A percentile compares a stretch with the other conserved stretches of the same genome.
Evolutionary conservation across 108 stramenopile genomes (phyloP).

Genomic region (Ochromonas danica): DNA sequence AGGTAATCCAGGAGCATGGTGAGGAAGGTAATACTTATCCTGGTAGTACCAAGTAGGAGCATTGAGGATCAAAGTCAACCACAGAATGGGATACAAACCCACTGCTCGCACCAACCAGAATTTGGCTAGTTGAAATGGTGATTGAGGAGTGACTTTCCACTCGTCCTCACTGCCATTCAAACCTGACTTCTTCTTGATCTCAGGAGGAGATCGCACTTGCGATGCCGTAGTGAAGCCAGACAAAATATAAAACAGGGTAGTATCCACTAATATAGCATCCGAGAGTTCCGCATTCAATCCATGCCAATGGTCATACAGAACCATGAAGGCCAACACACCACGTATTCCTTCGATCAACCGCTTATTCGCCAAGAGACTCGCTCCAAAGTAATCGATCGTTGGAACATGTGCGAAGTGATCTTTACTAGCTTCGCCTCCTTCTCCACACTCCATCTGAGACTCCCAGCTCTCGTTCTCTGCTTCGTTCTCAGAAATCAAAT

Average conservation of each 20-base stretch:
- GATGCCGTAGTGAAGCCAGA: neutral
- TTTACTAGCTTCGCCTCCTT: too few relatives aligned
- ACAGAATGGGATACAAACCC: neutral
- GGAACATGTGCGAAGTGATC: neutral
- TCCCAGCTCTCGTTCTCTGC: neutral
- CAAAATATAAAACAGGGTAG: neutral
- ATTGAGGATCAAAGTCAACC: neutral
- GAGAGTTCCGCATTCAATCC: neutral
- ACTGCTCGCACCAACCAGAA: neutral
- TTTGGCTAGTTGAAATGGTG: neutral
- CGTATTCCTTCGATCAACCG: neutral
- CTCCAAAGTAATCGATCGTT: neutral
- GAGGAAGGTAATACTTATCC: neutral
- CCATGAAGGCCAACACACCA: neutral
- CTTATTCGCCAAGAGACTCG: neutral
- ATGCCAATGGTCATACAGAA: neutral
- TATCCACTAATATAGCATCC: neutral
- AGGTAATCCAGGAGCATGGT: neutral
- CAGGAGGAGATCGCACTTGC: neutral
- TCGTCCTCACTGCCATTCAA: too few relatives aligned
- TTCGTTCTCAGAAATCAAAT: slow-evolving; percentile 4
- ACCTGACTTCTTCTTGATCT: neutral
- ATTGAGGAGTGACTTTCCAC: neutral
- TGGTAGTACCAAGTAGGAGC: neutral
- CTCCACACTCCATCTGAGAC: neutral